Conservation (phyloP, 176 grass and related monocot species). For the Otatea glauca region DNA sequence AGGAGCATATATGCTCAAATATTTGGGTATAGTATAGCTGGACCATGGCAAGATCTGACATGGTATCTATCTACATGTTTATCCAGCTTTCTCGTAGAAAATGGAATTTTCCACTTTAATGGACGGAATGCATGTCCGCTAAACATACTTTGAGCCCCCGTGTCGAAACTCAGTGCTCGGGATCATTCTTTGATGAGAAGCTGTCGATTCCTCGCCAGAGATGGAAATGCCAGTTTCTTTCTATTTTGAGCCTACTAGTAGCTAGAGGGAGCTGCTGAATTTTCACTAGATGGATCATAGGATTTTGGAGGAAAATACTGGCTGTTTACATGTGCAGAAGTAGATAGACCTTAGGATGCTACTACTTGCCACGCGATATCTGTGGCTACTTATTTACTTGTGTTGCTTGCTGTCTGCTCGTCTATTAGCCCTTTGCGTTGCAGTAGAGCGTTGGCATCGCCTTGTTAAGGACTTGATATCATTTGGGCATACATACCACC, state of each 20-base stretch:
- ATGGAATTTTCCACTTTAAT: neutral
- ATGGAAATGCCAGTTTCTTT: neutral
- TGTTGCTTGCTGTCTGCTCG: too few relatives aligned
- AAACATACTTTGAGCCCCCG: neutral
- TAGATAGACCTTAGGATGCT: neutral
- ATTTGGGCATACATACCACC: neutral
- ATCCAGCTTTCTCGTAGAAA: neutral
- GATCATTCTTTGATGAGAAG: neutral
- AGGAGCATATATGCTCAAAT: conserved; percentile 12
- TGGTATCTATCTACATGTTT: neutral
- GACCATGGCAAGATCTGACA: conserved; percentile 17
- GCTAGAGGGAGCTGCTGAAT: neutral
- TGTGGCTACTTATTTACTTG: neutral
- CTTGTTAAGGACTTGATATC: too few relatives aligned
- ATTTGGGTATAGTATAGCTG: conserved; percentile 6
- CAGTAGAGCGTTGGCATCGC: neutral
- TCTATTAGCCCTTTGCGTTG: neutral
- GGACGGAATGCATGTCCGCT: neutral
- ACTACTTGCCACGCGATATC: neutral
- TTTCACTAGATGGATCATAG: neutral
- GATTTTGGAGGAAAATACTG: neutral
- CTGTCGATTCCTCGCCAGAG: neutral
- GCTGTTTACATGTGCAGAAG: neutral
- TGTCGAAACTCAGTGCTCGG: neutral
- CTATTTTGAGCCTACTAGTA: neutral